Conservation (phyloP, 768 basidiomycete species). For the Tricholoma matsutake region DNA sequence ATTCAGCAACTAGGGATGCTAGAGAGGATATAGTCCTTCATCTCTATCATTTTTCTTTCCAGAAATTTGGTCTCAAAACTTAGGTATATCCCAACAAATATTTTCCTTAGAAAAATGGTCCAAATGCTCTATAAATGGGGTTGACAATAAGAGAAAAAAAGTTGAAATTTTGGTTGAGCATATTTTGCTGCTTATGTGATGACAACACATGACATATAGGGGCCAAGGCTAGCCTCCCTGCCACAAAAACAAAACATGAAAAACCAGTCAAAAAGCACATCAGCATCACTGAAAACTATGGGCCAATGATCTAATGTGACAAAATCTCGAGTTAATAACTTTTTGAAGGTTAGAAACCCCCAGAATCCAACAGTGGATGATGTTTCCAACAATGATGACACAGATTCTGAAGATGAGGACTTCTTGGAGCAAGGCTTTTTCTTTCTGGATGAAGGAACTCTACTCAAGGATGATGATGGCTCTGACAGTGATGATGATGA, state of each 20-base stretch:
- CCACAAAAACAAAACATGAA: neutral
- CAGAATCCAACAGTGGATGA: neutral
- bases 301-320: neutral
- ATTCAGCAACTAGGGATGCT: neutral
- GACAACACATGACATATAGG: conserved; percentile 3
- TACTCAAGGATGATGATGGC: neutral
- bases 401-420: neutral
- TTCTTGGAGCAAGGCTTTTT: neutral
- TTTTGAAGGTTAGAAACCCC: neutral
- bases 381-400: neutral
- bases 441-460: neutral
- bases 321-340: neutral
- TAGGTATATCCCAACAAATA: neutral
- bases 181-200: neutral
- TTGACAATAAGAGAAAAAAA: neutral
- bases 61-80: neutral
- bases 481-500: neutral
- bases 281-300: neutral
- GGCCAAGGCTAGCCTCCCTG: neutral
- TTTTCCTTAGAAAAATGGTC: neutral
- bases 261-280: neutral
- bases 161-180: neutral
- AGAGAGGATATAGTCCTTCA: neutral
- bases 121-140: neutral
- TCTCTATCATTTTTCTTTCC: neutral